A percentile compares a stretch with the other conserved stretches of the same genome.
These are phyloP conservation scores for Suhomyces atakaporum DNA, from an alignment of 1,139 yeast genomes.

Conservation along the genomic window DNA sequence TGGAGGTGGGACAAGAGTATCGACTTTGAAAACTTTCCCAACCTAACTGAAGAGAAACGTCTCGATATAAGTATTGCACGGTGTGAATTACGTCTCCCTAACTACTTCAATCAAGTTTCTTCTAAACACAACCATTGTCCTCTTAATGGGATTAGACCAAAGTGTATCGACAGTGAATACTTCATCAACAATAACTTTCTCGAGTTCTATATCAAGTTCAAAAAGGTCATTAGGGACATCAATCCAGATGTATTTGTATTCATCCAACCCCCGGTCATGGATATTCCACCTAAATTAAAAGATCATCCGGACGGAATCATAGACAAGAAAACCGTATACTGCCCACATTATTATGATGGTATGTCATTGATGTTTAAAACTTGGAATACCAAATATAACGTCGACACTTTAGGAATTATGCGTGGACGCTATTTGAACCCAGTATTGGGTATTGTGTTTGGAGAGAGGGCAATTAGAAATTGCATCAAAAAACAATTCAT, in stretches of 20 bases:
- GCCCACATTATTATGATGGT: slow-evolving; percentile 94
- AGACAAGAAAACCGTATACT: slow-evolving; percentile 67
- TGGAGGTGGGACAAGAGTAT: slow-evolving; percentile 55
- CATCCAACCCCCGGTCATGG: slow-evolving; percentile 83
- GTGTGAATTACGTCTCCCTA: slow-evolving; percentile 33
- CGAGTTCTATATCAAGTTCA: slow-evolving; percentile 55
- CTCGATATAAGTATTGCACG: slow-evolving; percentile 33
- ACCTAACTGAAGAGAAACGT: slow-evolving; percentile 28
- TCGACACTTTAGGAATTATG: slow-evolving; percentile 89
- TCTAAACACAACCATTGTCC: slow-evolving; percentile 25
- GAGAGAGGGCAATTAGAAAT: slow-evolving; percentile 74
- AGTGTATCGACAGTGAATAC: slow-evolving; percentile 50
- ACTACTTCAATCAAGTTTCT: slow-evolving; percentile 33
- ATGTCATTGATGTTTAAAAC: slow-evolving; percentile 86
- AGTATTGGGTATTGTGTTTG: slow-evolving; percentile 73
- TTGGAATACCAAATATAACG: slow-evolving; percentile 77
- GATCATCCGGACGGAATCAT: slow-evolving; percentile 50
- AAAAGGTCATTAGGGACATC: slow-evolving; percentile 47
- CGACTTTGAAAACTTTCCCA: slow-evolving; percentile 24
- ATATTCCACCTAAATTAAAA: slow-evolving; percentile 69
- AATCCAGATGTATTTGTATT: slow-evolving; percentile 55
- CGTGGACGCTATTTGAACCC: slow-evolving; percentile 77
- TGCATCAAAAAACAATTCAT: slow-evolving; percentile 67
- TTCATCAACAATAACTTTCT: slow-evolving; percentile 67
- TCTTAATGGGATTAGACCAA: slow-evolving; percentile 23